These are phyloP conservation scores for Marsdenia floribunda DNA, from an alignment of 257 asterid genomes.

Conservation along the genomic window DNA sequence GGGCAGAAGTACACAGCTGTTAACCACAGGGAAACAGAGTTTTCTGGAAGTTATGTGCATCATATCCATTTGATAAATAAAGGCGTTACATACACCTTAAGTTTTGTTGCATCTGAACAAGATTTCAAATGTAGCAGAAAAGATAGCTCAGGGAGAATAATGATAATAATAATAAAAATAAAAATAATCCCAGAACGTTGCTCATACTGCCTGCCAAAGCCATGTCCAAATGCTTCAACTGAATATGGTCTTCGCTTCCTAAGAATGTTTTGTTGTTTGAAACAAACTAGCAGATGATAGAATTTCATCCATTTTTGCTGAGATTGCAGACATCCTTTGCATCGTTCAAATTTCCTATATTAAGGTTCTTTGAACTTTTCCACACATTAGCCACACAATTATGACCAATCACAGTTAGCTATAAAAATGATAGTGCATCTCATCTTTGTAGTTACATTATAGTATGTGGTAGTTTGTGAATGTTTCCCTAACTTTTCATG, in stretches of 20 bases:
- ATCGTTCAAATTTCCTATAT: background rate
- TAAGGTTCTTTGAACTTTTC: background rate
- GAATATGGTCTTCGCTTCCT: background rate
- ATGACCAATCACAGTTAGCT: background rate
- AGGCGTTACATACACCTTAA: background rate
- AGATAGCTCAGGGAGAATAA: background rate
- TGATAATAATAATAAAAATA: no score
- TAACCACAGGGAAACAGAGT: background rate
- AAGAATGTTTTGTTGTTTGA: background rate
- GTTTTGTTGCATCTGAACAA: background rate
- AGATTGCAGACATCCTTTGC: background rate
- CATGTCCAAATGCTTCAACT: background rate
- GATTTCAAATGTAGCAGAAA: no score
- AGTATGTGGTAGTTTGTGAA: background rate
- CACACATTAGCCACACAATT: background rate
- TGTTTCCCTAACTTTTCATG: background rate
- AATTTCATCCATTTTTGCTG: background rate
- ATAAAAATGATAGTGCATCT: background rate
- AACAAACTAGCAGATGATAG: background rate
- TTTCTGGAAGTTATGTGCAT: background rate
- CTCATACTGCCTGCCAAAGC: background rate
- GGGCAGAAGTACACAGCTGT: background rate
- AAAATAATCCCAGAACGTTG: background rate
- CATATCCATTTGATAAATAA: background rate
- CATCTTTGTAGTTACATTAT: background rate